A percentile compares a stretch with the other conserved stretches of the same genome.
Conservation (phyloP, 2,329 filamentous ascomycete genomes). For the Botrytis cinerea region DNA sequence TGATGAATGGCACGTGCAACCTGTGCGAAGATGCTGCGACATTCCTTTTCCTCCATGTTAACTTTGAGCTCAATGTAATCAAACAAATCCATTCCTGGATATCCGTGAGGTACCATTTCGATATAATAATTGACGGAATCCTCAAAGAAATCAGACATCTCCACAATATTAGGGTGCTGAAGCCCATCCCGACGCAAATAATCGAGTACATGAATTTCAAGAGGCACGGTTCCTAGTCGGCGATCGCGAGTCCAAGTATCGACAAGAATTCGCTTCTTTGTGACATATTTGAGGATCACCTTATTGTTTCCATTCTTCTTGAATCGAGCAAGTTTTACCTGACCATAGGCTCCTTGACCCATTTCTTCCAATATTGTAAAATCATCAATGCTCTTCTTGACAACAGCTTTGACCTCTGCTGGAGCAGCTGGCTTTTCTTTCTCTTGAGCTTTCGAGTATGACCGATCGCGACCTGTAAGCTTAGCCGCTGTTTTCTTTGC, state of each 20-base stretch:
- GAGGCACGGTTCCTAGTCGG: slow-evolving; percentile 85
- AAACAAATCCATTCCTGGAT: slow-evolving; percentile 97
- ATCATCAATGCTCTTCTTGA: slow-evolving; percentile 85
- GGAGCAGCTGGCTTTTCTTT: slow-evolving; percentile 41
- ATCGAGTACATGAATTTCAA: slow-evolving; percentile 96
- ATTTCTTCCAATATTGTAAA: slow-evolving; percentile 96
- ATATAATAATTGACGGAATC: slow-evolving; percentile 96
- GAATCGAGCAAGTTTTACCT: slow-evolving; percentile 91
- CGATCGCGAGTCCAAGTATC: slow-evolving; percentile 98
- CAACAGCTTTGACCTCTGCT: slow-evolving; percentile 43
- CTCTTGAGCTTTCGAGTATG: slow-evolving; percentile 39
- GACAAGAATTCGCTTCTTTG: slow-evolving; percentile 92
- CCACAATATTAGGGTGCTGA: slow-evolving; percentile 68
- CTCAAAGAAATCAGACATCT: slow-evolving; percentile 74
- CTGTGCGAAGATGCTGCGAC: slow-evolving; percentile 91
- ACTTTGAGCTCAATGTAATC: slow-evolving; percentile 96
- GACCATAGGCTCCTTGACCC: slow-evolving; percentile 96
- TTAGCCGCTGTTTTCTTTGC: slow-evolving; percentile 57
- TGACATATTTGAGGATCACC: slow-evolving; percentile 96
- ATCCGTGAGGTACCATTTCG: slow-evolving; percentile 92
- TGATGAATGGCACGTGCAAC: slow-evolving; percentile 89
- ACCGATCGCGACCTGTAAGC: slow-evolving; percentile 48
- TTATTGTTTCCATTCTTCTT: slow-evolving; percentile 75
- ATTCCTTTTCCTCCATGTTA: slow-evolving; percentile 95
- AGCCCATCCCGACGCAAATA: slow-evolving; percentile 77